Conservation (phyloP, 345 rosid genomes). For the Citrus reticulata region DNA sequence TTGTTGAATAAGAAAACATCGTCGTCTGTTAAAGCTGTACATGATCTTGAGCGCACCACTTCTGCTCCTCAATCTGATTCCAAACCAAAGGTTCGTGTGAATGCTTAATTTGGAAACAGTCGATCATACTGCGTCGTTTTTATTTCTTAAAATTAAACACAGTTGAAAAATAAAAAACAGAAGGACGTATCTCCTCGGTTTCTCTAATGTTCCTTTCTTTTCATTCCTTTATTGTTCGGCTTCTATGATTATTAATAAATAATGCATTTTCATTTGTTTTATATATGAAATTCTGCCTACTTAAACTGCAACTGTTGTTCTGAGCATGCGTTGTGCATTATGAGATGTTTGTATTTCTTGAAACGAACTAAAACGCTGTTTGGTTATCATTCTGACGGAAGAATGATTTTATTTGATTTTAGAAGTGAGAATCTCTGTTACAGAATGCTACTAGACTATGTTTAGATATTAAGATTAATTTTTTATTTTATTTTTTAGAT, state of each 20-base stretch:
- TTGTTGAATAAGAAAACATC: conserved; percentile 14
- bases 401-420: too few species aligned
- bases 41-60: conserved; percentile 35
- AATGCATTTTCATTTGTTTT: background rate
- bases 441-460: too few species aligned
- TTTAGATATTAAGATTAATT: background rate
- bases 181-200: too few species aligned
- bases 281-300: too few species aligned
- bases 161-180: background rate
- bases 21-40: conserved; percentile 46
- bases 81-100: conserved; percentile 44
- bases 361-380: background rate
- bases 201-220: background rate
- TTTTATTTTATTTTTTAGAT: background rate
- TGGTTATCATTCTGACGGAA: too few species aligned
- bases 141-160: background rate
- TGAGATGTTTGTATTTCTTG: background rate
- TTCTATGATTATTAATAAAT: background rate
- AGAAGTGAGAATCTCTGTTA: too few species aligned
- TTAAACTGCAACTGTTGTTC: too few species aligned
- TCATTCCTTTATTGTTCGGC: background rate
- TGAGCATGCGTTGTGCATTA: background rate
- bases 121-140: background rate
- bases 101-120: background rate
- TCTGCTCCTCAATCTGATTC: conserved; percentile 10